A percentile compares a stretch with the other conserved stretches of the same genome.
Conservation (phyloP, 306 rosid species). For the Hylodesmum podocarpum region DNA sequence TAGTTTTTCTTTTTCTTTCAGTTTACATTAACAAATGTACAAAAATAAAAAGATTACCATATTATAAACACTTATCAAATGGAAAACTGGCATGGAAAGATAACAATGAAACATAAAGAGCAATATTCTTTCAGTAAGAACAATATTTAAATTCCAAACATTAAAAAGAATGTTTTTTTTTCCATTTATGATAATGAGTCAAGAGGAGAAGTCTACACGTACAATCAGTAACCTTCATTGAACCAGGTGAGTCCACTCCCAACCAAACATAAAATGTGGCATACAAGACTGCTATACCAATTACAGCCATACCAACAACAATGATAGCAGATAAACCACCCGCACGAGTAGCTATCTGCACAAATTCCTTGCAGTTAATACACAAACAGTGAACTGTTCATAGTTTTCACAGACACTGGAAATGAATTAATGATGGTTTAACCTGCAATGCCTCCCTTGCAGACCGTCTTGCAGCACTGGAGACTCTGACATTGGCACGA, state of each 20-base stretch:
- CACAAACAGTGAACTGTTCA: conserved; percentile 28
- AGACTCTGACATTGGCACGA: conserved; percentile 98
- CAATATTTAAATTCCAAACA: conserved; percentile 14
- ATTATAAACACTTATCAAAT: conserved; percentile 22
- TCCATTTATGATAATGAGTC: conserved; percentile 19
- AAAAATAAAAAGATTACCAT: conserved; percentile 21
- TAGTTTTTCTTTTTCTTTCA: not conserved
- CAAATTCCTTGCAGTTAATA: conserved; percentile 39
- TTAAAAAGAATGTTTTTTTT: not conserved
- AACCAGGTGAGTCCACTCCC: conserved; percentile 88
- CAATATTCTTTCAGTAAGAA: conserved; percentile 10
- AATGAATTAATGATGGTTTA: conserved; percentile 32
- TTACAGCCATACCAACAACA: conserved; percentile 99
- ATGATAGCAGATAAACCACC: conserved; percentile 95
- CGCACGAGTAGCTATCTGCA: conserved; percentile 98
- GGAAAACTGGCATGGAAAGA: conserved; percentile 21
- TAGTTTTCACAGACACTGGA: conserved; percentile 16
- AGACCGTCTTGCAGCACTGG: conserved; percentile 99
- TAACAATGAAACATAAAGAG: not conserved
- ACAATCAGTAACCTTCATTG: conserved; percentile 97
- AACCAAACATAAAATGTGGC: conserved; percentile 91
- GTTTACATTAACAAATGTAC: not conserved
- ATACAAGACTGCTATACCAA: conserved; percentile 88
- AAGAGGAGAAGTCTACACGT: conserved; percentile 55
- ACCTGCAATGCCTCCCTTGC: conserved; percentile 99